Base-by-base conservation (phyloP, 306 rosid genomes). In the Phaseolus lunatus region DNA sequence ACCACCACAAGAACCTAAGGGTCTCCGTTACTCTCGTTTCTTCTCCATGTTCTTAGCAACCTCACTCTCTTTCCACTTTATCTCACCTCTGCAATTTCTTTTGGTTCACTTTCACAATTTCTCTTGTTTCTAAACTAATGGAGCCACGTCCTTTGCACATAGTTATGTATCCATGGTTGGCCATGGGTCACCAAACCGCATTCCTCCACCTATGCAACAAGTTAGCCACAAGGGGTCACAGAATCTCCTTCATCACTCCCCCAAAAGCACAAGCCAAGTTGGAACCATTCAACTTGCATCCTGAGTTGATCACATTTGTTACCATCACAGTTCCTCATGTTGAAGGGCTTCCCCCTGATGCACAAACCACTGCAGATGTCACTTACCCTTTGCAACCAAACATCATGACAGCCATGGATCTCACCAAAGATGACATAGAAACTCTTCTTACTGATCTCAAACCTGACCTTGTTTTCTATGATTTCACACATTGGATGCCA, bases 401-500 rank as follows among this genome's bases (percentile, higher is more conserved):
- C 39, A 52, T 85, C 48, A 64, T 64, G 84, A 81, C 84, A 18
- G 88, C 88, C 29, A 73, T 85, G 84, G 86, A 82, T 18, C 62
- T 56, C 0, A 81, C 88, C 5, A 20, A 45, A 66, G 11, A 3
- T 1, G 56, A 68, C 11, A 56, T 85, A 1, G 69, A 85, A 63
- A 4, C 66, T 41, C 70, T 14, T 54, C 80, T 67, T n/a, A 27
- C 2, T 2, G 8, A 69, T 5, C 72, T 85, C 24, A 85, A 85
- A 74, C 88, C 88, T 19, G 72, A 78, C 43, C 7, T 85, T 73
- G 69, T 85, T 14, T 82, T 81, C 65, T 82, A 52, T 18, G 88
- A 85, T 35, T 85, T 85, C 80, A n/a, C 84, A 0, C 69, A 78
- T 69, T 81, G 84, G 88, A 47, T 85, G 35, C 85, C 88, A 33